Evolutionary conservation across 2,329 filamentous ascomycete species (phyloP), one percentile per base, ranked within the genome.

Genomic region (Cladosporium sphaerospermum): DNA sequence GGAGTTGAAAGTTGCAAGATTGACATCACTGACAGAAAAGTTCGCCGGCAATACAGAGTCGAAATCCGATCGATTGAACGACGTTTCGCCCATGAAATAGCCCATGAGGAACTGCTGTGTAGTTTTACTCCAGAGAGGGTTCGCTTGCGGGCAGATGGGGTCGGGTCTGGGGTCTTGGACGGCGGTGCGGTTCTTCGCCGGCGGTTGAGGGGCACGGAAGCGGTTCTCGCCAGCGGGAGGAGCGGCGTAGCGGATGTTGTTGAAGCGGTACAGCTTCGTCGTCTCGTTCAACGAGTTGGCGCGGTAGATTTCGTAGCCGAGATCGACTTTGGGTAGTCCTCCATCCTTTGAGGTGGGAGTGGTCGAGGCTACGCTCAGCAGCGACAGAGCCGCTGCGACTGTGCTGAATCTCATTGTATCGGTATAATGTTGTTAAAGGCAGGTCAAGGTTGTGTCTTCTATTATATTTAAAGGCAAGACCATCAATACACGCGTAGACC

Each of bases 181-280:
- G 1, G 60, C 56, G 5, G 69, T 66, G 32, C 76, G 70, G 58
- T 78, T 73, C 42, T 65, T 58, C 7, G 64, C 64, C 68, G 66
- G 63, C 10, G 58, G 43, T 42, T 62, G 56, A 2, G 79, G 78
- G 31, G 73, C 71, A 14, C 69, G 69, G 57, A 79, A 82, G 19
- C 79, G 70, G 42, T 79, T 63, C 11, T 78, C 60, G 9, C 75
- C 78, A 2, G 76, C 56, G 1, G 79, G 79, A 11, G 79, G 73
- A 23, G 75, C 75, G 5, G 77, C 79, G 63, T 76, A 82, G 41
- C 78, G 73, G 56, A 82, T 80, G 59, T 82, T 80, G 49, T 68
- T 74, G 66, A 82, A 82, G 56, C 75, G 78, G 64, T 79, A 81
- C 45, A 60, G 57, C 16, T 57, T 47, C 23, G 60, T 60, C 9